phyloP scores from a whole-genome alignment of 176 grass and related monocot genomes.

The Paspalum vaginatum region DNA sequence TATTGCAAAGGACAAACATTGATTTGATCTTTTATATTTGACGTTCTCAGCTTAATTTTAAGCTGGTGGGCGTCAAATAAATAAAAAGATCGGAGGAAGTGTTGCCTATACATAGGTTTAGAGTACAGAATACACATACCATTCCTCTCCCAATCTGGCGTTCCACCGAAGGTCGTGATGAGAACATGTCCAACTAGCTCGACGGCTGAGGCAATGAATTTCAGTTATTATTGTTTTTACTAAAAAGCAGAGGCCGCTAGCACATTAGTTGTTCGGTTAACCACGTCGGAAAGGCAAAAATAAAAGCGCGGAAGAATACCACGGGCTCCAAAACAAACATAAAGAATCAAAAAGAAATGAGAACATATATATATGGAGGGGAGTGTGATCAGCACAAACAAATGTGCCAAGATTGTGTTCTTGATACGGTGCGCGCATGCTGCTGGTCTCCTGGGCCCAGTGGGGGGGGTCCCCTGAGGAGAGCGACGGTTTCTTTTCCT shows the following conservation, averaged over 20 bases:
- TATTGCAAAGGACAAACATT: too few species aligned
- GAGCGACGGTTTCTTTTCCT: background rate
- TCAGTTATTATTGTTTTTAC: background rate
- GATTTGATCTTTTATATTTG: too few species aligned
- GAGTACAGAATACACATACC: too few species aligned
- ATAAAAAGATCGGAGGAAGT: too few species aligned
- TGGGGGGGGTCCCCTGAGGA: conserved; percentile 35
- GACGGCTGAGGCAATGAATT: background rate
- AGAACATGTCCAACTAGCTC: too few species aligned
- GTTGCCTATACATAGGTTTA: too few species aligned
- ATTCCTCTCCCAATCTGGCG: background rate
- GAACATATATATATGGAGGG: background rate
- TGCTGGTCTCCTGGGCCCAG: background rate
- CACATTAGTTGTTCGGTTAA: background rate
- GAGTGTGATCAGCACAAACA: conserved; percentile 25
- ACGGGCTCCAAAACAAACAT: background rate
- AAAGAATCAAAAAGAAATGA: conserved; percentile 29
- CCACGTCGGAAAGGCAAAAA: background rate
- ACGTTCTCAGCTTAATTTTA: too few species aligned
- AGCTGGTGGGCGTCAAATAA: too few species aligned
- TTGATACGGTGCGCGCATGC: conserved; percentile 37
- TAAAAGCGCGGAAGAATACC: conserved; percentile 27
- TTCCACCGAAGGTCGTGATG: background rate
- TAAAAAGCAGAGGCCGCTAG: background rate
- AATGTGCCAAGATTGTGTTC: conserved; percentile 13